A percentile compares a stretch with the other conserved stretches of the same genome.
These are phyloP conservation scores for Mortierella sp. DNA, from an alignment of 371 early-diverging fungal species.

Conservation along the genomic window DNA sequence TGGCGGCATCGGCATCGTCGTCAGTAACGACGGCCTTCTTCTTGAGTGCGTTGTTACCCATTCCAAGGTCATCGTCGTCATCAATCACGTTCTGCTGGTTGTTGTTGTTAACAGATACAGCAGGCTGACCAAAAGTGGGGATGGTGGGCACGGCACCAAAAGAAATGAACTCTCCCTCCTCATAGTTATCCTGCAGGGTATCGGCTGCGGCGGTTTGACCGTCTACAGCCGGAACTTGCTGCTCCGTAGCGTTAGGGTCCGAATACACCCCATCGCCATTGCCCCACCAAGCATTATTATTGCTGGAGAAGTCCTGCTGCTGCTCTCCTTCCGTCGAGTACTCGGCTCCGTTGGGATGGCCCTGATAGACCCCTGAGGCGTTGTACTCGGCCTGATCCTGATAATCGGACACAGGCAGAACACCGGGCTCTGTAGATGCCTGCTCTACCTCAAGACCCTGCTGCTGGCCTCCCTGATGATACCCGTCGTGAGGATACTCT, in stretches of 20 bases:
- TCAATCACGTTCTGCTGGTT: slow-evolving; percentile 36
- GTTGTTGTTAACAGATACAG: slow-evolving; percentile 9
- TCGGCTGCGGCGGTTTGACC: slow-evolving; percentile 6
- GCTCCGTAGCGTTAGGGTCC: slow-evolving; percentile 16
- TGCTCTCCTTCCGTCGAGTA: slow-evolving; percentile 8
- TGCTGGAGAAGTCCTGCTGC: slow-evolving; percentile 6
- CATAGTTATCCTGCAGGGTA: slow-evolving; percentile 25
- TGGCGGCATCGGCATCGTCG: neutral
- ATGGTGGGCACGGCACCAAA: slow-evolving; percentile 50
- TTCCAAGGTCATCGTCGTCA: slow-evolving; percentile 68
- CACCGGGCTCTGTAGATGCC: slow-evolving; percentile 33
- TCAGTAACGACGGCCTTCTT: slow-evolving; percentile 21
- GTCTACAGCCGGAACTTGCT: slow-evolving; percentile 5
- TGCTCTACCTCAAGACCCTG: neutral
- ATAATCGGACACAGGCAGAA: slow-evolving; percentile 35
- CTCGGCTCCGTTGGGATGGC: slow-evolving; percentile 27
- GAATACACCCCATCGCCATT: slow-evolving; percentile 6
- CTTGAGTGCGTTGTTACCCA: slow-evolving; percentile 62
- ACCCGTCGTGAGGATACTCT: slow-evolving; percentile 34
- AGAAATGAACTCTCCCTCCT: slow-evolving; percentile 49
- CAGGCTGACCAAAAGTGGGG: slow-evolving; percentile 28
- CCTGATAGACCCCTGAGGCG: slow-evolving; percentile 17
- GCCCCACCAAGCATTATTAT: slow-evolving; percentile 27
- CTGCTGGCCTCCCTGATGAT: slow-evolving; percentile 20
- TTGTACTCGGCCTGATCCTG: slow-evolving; percentile 22